A percentile compares a stretch with the other conserved stretches of the same genome.
These are phyloP conservation scores for Triticum dicoccoides DNA, from an alignment of 176 grass and related monocot species.

Conservation along the genomic window DNA sequence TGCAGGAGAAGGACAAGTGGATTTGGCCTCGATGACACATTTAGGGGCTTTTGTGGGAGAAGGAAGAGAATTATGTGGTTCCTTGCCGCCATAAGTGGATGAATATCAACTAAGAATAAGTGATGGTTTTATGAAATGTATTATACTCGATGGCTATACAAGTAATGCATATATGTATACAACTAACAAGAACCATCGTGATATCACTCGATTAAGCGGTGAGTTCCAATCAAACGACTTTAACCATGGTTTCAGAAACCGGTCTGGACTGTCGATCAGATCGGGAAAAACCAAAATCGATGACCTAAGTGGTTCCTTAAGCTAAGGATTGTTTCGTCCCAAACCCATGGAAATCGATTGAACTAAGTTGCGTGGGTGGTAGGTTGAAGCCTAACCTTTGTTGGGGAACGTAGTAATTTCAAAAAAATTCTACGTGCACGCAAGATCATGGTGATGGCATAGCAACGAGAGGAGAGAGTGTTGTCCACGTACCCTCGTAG, in stretches of 20 bases:
- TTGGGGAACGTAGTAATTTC: too few relatives aligned
- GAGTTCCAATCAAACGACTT: background rate
- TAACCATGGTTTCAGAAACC: background rate
- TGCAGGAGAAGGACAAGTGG: background rate
- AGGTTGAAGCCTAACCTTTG: background rate
- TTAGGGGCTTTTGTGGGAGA: rapidly evolving
- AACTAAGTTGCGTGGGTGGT: background rate
- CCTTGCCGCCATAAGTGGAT: rapidly evolving
- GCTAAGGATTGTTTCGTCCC: background rate
- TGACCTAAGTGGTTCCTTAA: background rate
- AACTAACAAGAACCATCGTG: background rate
- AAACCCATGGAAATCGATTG: background rate
- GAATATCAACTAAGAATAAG: too few relatives aligned
- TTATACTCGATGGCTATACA: background rate
- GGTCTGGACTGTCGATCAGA: rapidly evolving
- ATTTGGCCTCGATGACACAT: background rate
- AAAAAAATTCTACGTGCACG: too few relatives aligned
- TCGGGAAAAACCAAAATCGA: background rate
- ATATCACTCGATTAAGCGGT: background rate
- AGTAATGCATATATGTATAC: background rate
- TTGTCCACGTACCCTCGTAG: too few relatives aligned
- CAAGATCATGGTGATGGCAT: too few relatives aligned
- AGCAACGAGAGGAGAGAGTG: too few relatives aligned
- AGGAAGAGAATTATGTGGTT: too few relatives aligned
- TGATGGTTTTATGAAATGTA: too few relatives aligned